Percentiles rank a stretch among this genome's conserved stretches.
Conservation (phyloP, 805 yeast genomes). For the Monosporozyma yasuniensis region DNA sequence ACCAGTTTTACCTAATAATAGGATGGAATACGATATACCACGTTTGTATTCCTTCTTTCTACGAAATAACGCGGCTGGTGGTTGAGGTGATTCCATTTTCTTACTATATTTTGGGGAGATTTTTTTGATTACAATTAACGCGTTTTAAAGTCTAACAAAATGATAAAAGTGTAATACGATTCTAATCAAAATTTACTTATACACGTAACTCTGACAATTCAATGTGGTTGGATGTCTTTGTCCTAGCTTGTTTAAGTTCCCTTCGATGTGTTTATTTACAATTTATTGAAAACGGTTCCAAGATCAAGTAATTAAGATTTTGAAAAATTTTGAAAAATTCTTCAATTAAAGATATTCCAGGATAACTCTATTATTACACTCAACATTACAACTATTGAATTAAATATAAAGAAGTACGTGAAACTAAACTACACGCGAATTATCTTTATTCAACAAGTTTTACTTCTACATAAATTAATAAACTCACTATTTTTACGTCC, state of each 20-base stretch:
- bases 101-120: neutral
- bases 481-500: neutral
- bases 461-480: neutral
- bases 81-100: slow-evolving; percentile 5
- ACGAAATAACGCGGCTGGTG: slow-evolving; percentile 29
- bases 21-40: slow-evolving; percentile 63
- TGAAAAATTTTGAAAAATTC: slow-evolving; percentile 1
- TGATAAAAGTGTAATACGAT: too few relatives aligned
- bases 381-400: neutral
- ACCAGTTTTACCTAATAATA: slow-evolving; percentile 67
- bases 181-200: neutral
- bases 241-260: neutral
- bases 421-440: neutral
- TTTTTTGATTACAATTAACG: neutral
- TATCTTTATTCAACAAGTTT: too few relatives aligned
- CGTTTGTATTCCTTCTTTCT: slow-evolving; percentile 61
- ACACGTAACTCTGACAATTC: neutral
- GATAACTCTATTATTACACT: neutral
- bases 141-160: neutral
- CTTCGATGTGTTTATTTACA: neutral
- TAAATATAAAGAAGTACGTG: neutral
- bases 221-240: neutral
- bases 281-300: neutral
- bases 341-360: neutral
- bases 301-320: neutral